Evolutionary conservation across 2,329 filamentous ascomycete genomes (phyloP).

Genomic region (Chaetomium sp.): DNA sequence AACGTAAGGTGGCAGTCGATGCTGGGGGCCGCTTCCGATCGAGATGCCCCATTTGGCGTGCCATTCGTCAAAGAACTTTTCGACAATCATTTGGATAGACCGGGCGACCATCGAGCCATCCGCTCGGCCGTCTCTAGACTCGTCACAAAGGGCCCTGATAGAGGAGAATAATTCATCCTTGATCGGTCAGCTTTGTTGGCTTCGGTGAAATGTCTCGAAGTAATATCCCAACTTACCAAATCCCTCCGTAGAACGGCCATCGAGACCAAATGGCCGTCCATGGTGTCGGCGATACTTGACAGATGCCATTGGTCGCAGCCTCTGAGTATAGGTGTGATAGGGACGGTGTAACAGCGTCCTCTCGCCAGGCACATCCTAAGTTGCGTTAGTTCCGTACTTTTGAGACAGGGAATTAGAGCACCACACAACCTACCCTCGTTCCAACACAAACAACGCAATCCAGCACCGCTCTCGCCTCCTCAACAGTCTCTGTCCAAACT

Average conservation of each 20-base stretch:
- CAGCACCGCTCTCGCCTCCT: constrained; percentile 62
- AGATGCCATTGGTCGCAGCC: constrained; percentile 65
- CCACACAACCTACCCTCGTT: constrained; percentile 48
- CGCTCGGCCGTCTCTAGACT: constrained; percentile 41
- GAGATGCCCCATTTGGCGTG: constrained; percentile 55
- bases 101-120: constrained; percentile 49
- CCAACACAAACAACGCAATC: constrained; percentile 66
- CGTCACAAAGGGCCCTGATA: constrained; percentile 54
- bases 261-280: constrained; percentile 65
- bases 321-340: constrained; percentile 58
- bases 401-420: too few species aligned
- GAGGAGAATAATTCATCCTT: constrained; percentile 51
- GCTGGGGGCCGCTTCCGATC: constrained; percentile 45
- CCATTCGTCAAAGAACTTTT: constrained; percentile 61
- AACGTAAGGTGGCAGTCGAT: constrained; percentile 62
- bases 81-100: constrained; percentile 55
- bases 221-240: constrained; percentile 39
- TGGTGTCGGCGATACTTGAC: constrained; percentile 55
- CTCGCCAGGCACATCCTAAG: constrained; percentile 59
- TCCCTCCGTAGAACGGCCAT: constrained; percentile 64
- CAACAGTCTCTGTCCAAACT: constrained; percentile 54
- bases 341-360: constrained; percentile 62
- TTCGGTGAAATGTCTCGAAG: neutral
- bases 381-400: neutral
- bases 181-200: constrained; percentile 4